These are phyloP conservation scores for Parmelia sp. DNA, from an alignment of 495 filamentous ascomycete species.

Conservation along the genomic window DNA sequence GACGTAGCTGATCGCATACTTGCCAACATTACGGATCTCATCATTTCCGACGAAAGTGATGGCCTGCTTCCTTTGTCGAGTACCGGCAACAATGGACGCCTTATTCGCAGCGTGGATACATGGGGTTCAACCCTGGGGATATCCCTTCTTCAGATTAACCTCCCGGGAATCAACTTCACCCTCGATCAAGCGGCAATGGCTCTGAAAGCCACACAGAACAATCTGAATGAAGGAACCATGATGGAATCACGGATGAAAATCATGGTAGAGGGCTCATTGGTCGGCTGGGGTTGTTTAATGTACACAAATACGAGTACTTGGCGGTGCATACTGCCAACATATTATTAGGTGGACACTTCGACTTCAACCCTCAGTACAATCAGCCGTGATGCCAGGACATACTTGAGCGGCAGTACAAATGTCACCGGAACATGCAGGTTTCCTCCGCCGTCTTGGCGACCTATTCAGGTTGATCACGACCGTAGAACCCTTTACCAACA, in stretches of 20 bases:
- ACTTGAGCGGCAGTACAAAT: background rate
- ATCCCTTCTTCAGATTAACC: background rate
- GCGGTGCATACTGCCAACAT: background rate
- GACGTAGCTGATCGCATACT: background rate
- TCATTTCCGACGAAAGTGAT: background rate
- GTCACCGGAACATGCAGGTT: background rate
- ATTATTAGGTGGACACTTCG: background rate
- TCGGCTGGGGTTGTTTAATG: background rate
- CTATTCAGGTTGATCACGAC: background rate
- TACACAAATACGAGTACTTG: background rate
- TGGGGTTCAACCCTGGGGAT: background rate
- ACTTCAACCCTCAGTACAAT: background rate
- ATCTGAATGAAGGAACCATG: background rate
- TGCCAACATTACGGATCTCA: background rate
- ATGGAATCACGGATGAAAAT: background rate
- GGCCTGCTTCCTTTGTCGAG: background rate
- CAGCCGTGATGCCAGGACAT: background rate
- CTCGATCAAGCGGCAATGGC: constrained; percentile 3
- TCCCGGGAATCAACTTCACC: background rate
- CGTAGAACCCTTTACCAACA: background rate
- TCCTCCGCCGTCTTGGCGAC: background rate
- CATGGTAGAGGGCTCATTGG: background rate
- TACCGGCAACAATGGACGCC: background rate
- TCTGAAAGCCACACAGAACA: background rate
- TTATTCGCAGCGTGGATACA: background rate